A percentile compares a stretch with the other conserved stretches of the same genome.
phyloP scores from a whole-genome alignment of 352 stramenopile species.

The Achlya hypogyna region DNA sequence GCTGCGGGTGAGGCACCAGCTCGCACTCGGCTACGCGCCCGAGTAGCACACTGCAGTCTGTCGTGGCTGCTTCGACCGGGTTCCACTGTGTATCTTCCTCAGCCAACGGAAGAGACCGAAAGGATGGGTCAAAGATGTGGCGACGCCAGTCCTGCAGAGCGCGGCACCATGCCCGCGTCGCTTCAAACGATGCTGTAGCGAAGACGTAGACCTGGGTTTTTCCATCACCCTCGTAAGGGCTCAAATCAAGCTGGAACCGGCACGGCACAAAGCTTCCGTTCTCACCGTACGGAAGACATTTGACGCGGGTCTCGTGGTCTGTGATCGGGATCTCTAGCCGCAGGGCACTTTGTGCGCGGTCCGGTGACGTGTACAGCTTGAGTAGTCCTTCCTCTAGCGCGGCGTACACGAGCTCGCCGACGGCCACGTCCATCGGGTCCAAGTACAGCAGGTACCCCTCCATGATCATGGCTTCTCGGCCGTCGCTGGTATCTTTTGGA shows the following conservation, averaged over 20 bases:
- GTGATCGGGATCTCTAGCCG: neutral
- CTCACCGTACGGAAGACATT: neutral
- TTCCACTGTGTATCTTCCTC: neutral
- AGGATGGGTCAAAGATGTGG: neutral
- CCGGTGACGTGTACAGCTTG: constrained; percentile 4
- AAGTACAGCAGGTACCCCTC: constrained; percentile 10
- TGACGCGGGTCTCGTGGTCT: neutral
- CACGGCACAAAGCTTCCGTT: constrained; percentile 3
- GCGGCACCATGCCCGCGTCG: neutral
- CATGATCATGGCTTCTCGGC: neutral
- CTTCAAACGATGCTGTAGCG: neutral
- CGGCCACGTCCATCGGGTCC: neutral
- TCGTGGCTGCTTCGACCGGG: neutral
- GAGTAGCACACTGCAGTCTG: neutral
- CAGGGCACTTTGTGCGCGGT: neutral
- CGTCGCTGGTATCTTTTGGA: neutral
- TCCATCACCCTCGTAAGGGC: neutral
- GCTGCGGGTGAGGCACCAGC: neutral
- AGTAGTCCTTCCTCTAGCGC: constrained; percentile 6
- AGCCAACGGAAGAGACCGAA: neutral
- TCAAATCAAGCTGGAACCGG: neutral
- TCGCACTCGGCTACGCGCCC: neutral
- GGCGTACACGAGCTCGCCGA: neutral
- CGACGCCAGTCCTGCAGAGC: neutral
- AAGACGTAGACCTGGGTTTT: neutral